Base-by-base conservation (phyloP, 2,329 filamentous ascomycete genomes). In the Hymenoscyphus fraxineus region DNA sequence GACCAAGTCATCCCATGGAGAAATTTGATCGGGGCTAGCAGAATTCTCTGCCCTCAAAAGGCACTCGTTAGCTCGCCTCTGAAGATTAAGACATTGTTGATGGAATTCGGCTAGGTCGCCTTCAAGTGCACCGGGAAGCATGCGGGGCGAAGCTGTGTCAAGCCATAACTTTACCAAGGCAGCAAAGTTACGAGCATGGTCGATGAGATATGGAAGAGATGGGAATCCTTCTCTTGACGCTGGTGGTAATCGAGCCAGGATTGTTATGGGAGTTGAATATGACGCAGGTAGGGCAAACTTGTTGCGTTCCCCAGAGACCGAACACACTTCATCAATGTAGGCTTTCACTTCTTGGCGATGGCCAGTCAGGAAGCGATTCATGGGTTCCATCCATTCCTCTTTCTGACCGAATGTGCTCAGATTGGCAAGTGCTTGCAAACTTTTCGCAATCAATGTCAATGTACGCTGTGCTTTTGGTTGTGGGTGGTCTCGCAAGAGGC, bases 331-430 rank as follows among this genome's bases (percentile, higher is more conserved):
- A 74, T 98, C 93, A 66, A 97, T 89, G 71, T 93, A 97, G 58
- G 88, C 85, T 75, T 93, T 96, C 77, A 97, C 92, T 47, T 90
- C 85, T 71, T 89, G 84, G 22, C 93, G 86, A 73, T 96, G 89
- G 1, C 86, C 82, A 9, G 82, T 83, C 44, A 98, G 80, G 72
- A 97, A 97, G 55, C 85, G 85, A 74, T 97, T 98, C 94, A 98
- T 98, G 0, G 93, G 93, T 78, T 97, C 93, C 93, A 98, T 97
- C 92, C 93, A 98, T n/a, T 90, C 88, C 77, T 98, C 94, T 75
- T 97, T 96, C 74, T 91, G 93, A 51, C 94, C 94, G 74, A 97
- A 97, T 0, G 87, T 92, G 1, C 92, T 91, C 78, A 97, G 83
- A 75, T 97, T 97, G 19, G 93, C 92, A 65, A 98, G 82, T 16